A percentile compares a stretch with the other conserved stretches of the same genome.
phyloP scores from a whole-genome alignment of 192 early-diverging fungal species.

The Podila clonocystis region DNA sequence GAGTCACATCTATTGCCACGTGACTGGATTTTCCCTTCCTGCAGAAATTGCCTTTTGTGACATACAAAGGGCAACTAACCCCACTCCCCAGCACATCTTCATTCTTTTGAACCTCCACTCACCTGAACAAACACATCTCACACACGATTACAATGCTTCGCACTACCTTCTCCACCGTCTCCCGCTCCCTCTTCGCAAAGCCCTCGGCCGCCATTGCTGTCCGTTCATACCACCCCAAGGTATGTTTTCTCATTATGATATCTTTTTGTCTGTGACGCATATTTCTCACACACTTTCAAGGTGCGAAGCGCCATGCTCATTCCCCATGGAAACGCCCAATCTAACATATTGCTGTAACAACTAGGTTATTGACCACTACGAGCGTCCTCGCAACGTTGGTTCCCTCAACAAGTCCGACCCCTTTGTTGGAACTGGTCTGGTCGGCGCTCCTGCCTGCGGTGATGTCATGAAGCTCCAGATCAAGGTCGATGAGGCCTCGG shows the following conservation, averaged over 20 bases:
- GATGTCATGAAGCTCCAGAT: conserved; percentile 98
- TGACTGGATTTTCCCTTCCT: neutral
- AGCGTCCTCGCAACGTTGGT: conserved; percentile 95
- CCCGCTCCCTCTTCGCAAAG: conserved; percentile 38
- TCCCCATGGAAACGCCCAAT: neutral
- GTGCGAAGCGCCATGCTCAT: neutral
- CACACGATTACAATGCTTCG: conserved; percentile 33
- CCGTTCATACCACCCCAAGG: conserved; percentile 51
- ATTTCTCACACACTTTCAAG: neutral
- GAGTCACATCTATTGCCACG: neutral
- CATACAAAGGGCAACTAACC: neutral
- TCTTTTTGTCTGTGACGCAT: neutral
- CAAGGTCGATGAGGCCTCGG: conserved; percentile 89
- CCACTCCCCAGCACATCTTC: neutral
- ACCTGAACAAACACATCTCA: neutral
- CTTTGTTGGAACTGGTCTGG: conserved; percentile 96
- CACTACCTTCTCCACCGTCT: conserved; percentile 25
- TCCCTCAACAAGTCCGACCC: conserved; percentile 88
- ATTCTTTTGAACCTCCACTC: conserved; percentile 2
- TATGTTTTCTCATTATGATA: neutral
- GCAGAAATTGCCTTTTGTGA: neutral
- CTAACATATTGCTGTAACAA: neutral
- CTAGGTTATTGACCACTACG: conserved; percentile 98
- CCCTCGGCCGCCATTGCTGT: conserved; percentile 32
- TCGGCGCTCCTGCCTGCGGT: conserved; percentile 88